Evolutionary conservation across 768 basidiomycete species (phyloP).

Genomic region (Suillus alpinus): DNA sequence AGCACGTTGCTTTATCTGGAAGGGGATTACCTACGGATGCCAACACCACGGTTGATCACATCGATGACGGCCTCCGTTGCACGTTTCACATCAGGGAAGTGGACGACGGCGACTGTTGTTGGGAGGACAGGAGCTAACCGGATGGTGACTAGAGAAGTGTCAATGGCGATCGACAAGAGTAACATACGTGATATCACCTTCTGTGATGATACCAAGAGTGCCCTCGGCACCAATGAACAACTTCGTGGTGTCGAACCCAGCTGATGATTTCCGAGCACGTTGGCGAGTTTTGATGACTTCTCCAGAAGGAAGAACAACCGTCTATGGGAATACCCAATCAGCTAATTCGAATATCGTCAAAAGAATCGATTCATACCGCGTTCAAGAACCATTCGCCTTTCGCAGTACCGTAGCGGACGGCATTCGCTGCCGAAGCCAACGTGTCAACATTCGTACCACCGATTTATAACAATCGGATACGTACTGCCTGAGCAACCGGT

Average conservation of each 20-base stretch:
- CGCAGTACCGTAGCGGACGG: conserved; percentile 85
- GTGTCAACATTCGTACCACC: not conserved
- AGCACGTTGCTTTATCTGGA: not conserved
- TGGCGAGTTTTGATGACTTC: conserved; percentile 87
- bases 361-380: conserved; percentile 41
- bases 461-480: conserved; percentile 13
- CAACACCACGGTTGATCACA: conserved; percentile 67
- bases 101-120: conserved; percentile 78
- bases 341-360: not conserved
- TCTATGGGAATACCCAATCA: conserved; percentile 40
- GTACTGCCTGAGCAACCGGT: conserved; percentile 85
- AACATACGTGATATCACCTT: conserved; percentile 43
- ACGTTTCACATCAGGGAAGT: conserved; percentile 71
- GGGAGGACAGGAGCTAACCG: conserved; percentile 79
- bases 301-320: conserved; percentile 85
- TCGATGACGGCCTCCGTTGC: conserved; percentile 77
- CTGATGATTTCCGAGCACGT: conserved; percentile 78
- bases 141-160: conserved; percentile 60
- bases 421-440: conserved; percentile 50
- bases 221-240: conserved; percentile 83
- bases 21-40: conserved; percentile 57
- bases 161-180: not conserved
- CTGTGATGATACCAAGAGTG: conserved; percentile 86
- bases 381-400: conserved; percentile 92
- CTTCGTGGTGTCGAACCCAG: conserved; percentile 84